Base-by-base conservation (phyloP, 768 basidiomycete genomes). In the Calvatia gigantea region DNA sequence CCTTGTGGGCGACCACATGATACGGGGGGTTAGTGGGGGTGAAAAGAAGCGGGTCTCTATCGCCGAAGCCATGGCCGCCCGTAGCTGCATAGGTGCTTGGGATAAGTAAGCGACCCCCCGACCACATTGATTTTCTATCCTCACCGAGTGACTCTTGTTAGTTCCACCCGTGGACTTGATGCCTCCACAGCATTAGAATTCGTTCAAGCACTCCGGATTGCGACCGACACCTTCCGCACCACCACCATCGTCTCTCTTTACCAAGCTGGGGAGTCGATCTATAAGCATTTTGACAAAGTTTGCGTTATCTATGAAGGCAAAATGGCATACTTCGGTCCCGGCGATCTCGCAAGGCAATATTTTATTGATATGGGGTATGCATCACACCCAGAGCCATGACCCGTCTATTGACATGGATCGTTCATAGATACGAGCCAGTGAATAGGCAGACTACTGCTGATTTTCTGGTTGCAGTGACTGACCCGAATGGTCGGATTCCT, bases 41-140 rank as follows among this genome's bases (percentile, higher is more conserved):
- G 83, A 91, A 75, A 83, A 81, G 72, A 93, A 93, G 71, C 82
- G 91, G 6, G 91, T 93, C 0, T 86, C 86, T 0, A 87, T 91
- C 60, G 78, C 81, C 1, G 91, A 93, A 64, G 69, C 74, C 2
- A 65, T 90, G 48, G 79, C 85, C 0, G 75, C 81, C 4, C 73
- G 85, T 28, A 75, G 80, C 5, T 75, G 77, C 46, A 69, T 91
- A 6, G 75, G 75, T 43, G 76, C 79, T 27, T 89, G 86, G 86
- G 86, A 88, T 68, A 87, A 84, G 83, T 83, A 48, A 61, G 74
- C 64, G 8, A 33, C 21, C 17, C 11, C 8, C 43, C 46, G 9
- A 12, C 35, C 21, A 38, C 9, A 35, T 19, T 31, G 15, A 25
- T 6, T 15, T 23, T 38, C 14, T n/a, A 25, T 43, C 27, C 25